Base-by-base conservation (phyloP, 2,329 filamentous ascomycete genomes). In the Leptographium flavum region DNA sequence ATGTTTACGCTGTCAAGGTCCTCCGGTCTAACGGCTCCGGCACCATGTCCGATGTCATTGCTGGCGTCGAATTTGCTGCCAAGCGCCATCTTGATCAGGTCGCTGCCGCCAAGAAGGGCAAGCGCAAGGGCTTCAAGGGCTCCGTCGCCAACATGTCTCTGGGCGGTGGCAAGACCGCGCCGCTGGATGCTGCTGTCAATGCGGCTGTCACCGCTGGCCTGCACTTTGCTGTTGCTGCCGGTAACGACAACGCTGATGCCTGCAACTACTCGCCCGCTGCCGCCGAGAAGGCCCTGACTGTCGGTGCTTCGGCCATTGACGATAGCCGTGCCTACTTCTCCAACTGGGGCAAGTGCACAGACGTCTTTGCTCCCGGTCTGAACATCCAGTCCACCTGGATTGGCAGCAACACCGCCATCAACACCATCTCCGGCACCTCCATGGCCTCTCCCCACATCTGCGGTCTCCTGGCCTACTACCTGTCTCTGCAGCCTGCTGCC, bases 301-400 rank as follows among this genome's bases (percentile, higher is more conserved):
- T 98, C 52, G 93, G 90, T 67, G 92, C 92, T 55, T 94, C 87
- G 39, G 92, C 86, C 56, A 78, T 98, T 49, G 79, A 83, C 59
- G 92, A 98, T 62, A 86, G 87, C 74, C 90, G 92, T 68, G 92
- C 92, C 54, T 98, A 96, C 79, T 98, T 98, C 81, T 98, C 93
- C 79, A 98, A 98, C 84, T 96, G 81, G 67, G 92, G 92, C 66
- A 92, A 90, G 76, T 98, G 92, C 78, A 94, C 90, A 64, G 92
- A 98, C 68, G 94, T 98, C 74, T 98, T 98, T 60, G 92, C 88
- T 52, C 92, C 92, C 50, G 92, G 92, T 60, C 76, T 95, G 59
- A 94, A 87, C 81, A 94, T 98, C 58, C 78, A 86, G 58, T 98
- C 92, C 54, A 96, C 92, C 64, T 98, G 92, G 92, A 94, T 94